Evolutionary conservation across 2,329 filamentous ascomycete species (phyloP), one percentile per base, ranked within the genome.

Genomic region (Cladosporium velox): DNA sequence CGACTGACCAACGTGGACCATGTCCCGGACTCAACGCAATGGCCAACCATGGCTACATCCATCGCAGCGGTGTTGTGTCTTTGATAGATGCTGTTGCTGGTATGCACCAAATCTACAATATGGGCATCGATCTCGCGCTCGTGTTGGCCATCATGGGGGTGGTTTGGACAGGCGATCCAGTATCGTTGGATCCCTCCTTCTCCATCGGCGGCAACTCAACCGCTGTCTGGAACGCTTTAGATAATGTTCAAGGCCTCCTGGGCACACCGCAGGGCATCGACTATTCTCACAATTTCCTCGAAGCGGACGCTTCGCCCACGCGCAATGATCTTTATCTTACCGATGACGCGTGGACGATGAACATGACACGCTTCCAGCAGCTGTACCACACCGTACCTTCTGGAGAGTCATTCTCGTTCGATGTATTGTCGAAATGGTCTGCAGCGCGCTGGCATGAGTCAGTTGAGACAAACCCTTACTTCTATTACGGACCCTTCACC

Each of bases 251-350:
- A 1, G 72, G 71, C 24, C 58, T 73, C 14, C 67, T 74, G 21
- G 72, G 71, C 63, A 66, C 58, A 35, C 73, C 74, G 18, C 67
- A 71, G 57, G 76, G 75, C 18, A 77, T 87, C 2, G 75, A 75
- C 15, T 82, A 82, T n/a, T 81, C 81, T 3, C 85, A 87, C 72
- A 86, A 86, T 72, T 81, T 83, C 65, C 83, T 86, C 70, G 85
- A 87, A 76, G 76, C 81, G 0, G 85, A 87, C 72, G 82, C 78
- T 0, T 86, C 84, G 52, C 79, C 80, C 54, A 85, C 84, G 0
- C 80, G 85, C 2, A 79, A 81, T 41, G 85, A 87, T 66, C 74
- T 87, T 0, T 87, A 87, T 72, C 65, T 73, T 4, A 72, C 70
- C 21, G 70, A 82, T 4, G 81, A 87, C 68, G 80, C 80, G 62